Evolutionary conservation across 1,139 yeast genomes (phyloP).

Genomic region (Kurtzmaniella quercitrusa): DNA sequence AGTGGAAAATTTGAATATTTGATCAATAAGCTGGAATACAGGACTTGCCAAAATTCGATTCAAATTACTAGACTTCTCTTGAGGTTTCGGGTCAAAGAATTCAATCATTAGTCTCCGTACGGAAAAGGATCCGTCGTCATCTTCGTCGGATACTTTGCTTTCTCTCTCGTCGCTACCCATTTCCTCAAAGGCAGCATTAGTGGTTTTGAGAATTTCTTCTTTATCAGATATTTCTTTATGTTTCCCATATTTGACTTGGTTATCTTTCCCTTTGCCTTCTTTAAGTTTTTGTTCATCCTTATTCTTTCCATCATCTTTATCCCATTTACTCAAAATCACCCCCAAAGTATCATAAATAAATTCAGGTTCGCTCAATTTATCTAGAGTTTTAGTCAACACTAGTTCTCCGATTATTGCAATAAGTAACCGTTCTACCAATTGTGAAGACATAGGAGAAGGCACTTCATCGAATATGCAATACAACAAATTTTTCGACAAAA

Average conservation of each 20-base stretch:
- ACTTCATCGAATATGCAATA: slow-evolving; percentile 3
- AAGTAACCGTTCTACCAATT: slow-evolving; percentile 27
- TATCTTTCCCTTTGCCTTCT: slow-evolving; percentile 3
- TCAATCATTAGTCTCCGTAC: no score
- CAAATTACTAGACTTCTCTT: background rate
- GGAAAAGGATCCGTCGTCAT: slow-evolving; percentile 12
- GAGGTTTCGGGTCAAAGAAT: no score
- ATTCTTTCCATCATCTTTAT: background rate
- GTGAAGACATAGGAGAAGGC: slow-evolving; percentile 21
- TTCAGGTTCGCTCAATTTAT: slow-evolving; percentile 26
- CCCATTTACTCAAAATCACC: slow-evolving; percentile 3
- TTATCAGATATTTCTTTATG: background rate
- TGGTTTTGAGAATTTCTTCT: no score
- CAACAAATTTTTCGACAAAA: slow-evolving; percentile 16
- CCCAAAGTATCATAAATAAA: slow-evolving; percentile 21
- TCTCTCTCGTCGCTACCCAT: slow-evolving; percentile 11
- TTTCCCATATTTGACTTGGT: background rate
- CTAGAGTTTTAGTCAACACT: slow-evolving; percentile 26
- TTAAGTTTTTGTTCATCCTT: slow-evolving; percentile 3
- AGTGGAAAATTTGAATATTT: slow-evolving; percentile 23
- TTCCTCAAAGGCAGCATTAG: no score
- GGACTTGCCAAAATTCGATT: slow-evolving; percentile 14
- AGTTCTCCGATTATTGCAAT: slow-evolving; percentile 31
- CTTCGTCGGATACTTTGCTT: slow-evolving; percentile 8
- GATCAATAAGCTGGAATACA: slow-evolving; percentile 24